These are phyloP conservation scores for Cladochytrium replicatum DNA, from an alignment of 192 early-diverging fungal species.

Conservation along the genomic window DNA sequence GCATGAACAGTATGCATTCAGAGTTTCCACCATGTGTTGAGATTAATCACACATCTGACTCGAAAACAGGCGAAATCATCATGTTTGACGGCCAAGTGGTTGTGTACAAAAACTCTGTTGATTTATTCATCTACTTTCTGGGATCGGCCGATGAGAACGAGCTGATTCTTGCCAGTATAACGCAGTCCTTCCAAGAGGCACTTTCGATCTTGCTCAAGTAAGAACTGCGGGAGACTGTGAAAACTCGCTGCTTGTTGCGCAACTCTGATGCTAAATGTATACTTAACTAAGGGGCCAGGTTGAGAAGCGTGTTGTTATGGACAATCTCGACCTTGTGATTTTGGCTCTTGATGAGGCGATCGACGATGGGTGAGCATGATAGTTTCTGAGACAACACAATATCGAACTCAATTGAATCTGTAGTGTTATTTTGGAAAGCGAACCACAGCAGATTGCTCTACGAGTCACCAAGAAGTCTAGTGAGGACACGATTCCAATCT, in stretches of 20 bases:
- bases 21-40: too few species aligned
- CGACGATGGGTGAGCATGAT: conserved; percentile 69
- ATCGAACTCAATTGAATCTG: too few species aligned
- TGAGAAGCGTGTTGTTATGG: conserved; percentile 81
- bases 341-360: conserved; percentile 89
- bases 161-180: conserved; percentile 65
- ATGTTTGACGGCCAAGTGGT: conserved; percentile 88
- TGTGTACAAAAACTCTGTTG: conserved; percentile 73
- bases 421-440: conserved; percentile 37
- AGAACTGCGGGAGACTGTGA: too few species aligned
- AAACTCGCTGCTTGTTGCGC: too few species aligned
- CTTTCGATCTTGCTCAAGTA: conserved; percentile 76
- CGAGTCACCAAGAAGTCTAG: conserved; percentile 35
- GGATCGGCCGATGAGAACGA: conserved; percentile 91
- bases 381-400: too few species aligned
- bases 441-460: conserved; percentile 28
- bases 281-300: conserved; percentile 60
- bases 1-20: conserved; percentile 57
- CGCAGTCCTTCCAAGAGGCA: conserved; percentile 76
- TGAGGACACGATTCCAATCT: conserved; percentile 19
- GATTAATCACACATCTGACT: too few species aligned
- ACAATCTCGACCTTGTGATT: conserved; percentile 84
- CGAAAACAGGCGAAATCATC: conserved; percentile 74
- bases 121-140: conserved; percentile 85
- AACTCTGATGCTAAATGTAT: not conserved